phyloP scores from a whole-genome alignment of 1,284 basidiomycete genomes.

The Mycena citricolor region DNA sequence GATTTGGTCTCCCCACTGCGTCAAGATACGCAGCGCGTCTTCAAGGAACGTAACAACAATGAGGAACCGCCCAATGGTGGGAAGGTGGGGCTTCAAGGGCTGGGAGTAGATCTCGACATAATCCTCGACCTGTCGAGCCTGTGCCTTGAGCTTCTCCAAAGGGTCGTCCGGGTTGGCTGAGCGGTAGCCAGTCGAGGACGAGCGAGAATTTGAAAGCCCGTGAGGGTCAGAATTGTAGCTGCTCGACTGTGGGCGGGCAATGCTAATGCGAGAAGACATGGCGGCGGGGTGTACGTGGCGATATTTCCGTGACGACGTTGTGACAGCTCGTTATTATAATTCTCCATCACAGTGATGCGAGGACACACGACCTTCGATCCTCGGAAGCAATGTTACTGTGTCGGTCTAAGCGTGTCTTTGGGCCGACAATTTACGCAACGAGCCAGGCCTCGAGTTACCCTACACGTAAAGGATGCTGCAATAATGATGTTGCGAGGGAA shows the following conservation, averaged over 20 bases:
- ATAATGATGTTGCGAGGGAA: too few species aligned
- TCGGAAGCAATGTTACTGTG: background rate
- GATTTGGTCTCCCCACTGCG: conserved; percentile 95
- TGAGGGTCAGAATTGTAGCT: conserved; percentile 68
- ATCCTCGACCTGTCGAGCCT: conserved; percentile 87
- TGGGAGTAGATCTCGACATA: conserved; percentile 90
- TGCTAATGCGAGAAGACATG: conserved; percentile 83
- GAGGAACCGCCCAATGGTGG: conserved; percentile 92
- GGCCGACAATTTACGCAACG: too few species aligned
- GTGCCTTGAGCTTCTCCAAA: conserved; percentile 78
- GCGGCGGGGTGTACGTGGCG: conserved; percentile 31
- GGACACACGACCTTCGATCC: too few species aligned
- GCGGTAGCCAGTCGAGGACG: conserved; percentile 62
- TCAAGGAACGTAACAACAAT: conserved; percentile 99
- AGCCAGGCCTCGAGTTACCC: too few species aligned
- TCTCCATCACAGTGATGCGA: too few species aligned
- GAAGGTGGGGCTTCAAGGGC: conserved; percentile 92
- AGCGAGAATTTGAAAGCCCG: conserved; percentile 65
- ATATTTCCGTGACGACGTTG: conserved; percentile 15
- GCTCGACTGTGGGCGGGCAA: conserved; percentile 67
- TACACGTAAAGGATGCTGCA: too few species aligned
- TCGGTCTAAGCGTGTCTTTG: background rate
- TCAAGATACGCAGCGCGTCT: conserved; percentile 91
- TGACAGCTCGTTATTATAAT: too few species aligned
- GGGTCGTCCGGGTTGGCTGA: conserved; percentile 80